A percentile compares a stretch with the other conserved stretches of the same genome.
These are phyloP conservation scores for Calonectria pauciramosa DNA, from an alignment of 2,329 filamentous ascomycete genomes.

Conservation along the genomic window DNA sequence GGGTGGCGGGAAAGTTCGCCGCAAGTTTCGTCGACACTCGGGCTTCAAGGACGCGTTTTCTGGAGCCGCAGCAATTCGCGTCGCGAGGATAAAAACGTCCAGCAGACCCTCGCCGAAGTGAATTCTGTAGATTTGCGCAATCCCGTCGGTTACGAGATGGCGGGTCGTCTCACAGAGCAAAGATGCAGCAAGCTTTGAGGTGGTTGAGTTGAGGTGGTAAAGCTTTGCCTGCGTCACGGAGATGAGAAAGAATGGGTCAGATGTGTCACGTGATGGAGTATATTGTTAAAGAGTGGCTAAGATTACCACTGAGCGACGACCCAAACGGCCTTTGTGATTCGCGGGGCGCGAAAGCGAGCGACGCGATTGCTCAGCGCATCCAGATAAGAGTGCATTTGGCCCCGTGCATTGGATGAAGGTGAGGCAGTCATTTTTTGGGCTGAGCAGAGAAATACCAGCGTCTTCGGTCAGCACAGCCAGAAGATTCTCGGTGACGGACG, in stretches of 20 bases:
- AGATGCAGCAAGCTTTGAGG: slow-evolving; percentile 37
- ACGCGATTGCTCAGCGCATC: slow-evolving; percentile 25
- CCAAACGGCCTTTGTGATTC: slow-evolving; percentile 21
- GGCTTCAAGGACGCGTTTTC: slow-evolving; percentile 44
- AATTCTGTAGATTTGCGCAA: slow-evolving; percentile 29
- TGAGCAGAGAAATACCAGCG: not conserved
- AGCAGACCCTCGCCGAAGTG: slow-evolving; percentile 34
- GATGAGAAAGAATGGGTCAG: slow-evolving; percentile 47
- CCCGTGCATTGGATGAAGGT: not conserved
- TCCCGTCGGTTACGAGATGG: slow-evolving; percentile 27
- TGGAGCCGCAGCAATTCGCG: slow-evolving; percentile 40
- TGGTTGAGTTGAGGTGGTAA: slow-evolving; percentile 44
- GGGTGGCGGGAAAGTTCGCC: slow-evolving; percentile 41
- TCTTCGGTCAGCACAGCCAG: slow-evolving; percentile 28
- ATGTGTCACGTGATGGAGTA: slow-evolving; percentile 45
- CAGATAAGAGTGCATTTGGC: not conserved
- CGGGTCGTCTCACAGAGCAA: slow-evolving; percentile 35
- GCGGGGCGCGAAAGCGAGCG: not conserved
- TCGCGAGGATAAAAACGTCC: slow-evolving; percentile 36
- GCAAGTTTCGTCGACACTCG: slow-evolving; percentile 32
- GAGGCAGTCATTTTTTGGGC: not conserved
- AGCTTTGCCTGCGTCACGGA: slow-evolving; percentile 44
- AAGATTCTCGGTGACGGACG: slow-evolving; percentile 35
- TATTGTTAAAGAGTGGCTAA: slow-evolving; percentile 28
- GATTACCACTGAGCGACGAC: slow-evolving; percentile 3